phyloP scores from a whole-genome alignment of 768 basidiomycete genomes.

The Lactarius evosmus region DNA sequence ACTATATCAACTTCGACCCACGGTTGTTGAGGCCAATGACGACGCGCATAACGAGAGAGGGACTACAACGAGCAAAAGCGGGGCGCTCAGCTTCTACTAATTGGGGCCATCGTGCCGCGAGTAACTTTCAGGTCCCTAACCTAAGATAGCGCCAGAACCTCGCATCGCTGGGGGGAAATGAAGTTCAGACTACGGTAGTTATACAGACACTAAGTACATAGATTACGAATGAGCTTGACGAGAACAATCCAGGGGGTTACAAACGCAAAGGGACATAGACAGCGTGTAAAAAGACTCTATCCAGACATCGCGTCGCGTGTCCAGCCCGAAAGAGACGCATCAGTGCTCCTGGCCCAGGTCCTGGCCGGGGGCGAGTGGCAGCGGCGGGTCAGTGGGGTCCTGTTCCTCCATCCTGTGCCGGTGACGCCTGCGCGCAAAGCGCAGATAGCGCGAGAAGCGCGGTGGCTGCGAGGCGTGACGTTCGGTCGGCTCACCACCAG shows the following conservation, averaged over 20 bases:
- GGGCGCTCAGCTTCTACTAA: too few relatives aligned
- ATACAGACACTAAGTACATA: conserved; percentile 3
- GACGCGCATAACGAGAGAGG: too few relatives aligned
- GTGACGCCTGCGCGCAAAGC: conserved; percentile 33
- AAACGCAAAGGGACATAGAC: not conserved
- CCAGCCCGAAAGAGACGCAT: not conserved
- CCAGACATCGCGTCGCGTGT: not conserved
- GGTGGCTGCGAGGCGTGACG: conserved; percentile 30
- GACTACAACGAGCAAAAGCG: too few relatives aligned
- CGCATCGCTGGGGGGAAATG: not conserved
- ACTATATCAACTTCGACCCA: too few relatives aligned
- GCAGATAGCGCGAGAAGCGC: conserved; percentile 37
- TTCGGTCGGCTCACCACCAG: conserved; percentile 20
- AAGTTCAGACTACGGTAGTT: not conserved
- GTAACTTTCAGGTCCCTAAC: too few relatives aligned
- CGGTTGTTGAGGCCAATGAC: too few relatives aligned
- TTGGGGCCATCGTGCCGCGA: too few relatives aligned
- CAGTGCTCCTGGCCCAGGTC: not conserved
- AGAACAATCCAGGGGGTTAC: not conserved
- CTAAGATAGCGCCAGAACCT: too few relatives aligned
- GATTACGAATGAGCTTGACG: not conserved
- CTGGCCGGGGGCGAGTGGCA: conserved; percentile 28
- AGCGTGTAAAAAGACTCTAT: not conserved
- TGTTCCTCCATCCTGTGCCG: conserved; percentile 27
- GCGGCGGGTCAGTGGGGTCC: conserved; percentile 32